phyloP scores from a whole-genome alignment of 164 flowering plant genomes.

The Macadamia tetraphylla region DNA sequence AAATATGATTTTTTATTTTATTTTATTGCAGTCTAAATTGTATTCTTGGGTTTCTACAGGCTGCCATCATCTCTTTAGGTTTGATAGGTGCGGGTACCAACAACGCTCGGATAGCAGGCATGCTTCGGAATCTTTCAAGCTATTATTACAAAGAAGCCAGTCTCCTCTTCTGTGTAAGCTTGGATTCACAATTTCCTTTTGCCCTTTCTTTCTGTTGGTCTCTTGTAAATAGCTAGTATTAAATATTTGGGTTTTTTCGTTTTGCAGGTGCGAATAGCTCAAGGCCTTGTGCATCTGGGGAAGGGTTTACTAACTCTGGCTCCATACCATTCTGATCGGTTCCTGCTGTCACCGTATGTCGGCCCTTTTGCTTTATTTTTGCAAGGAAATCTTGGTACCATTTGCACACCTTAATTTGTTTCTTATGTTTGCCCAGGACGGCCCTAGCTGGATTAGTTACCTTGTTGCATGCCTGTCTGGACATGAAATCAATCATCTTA shows the following conservation, averaged over 20 bases:
- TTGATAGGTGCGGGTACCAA: conserved; percentile 98
- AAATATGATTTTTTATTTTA: not conserved
- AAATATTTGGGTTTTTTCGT: conserved; percentile 5
- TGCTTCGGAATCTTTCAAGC: conserved; percentile 97
- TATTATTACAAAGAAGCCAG: conserved; percentile 96
- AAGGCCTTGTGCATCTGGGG: conserved; percentile 94
- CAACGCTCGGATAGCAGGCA: conserved; percentile 97
- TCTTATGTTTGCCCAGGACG: conserved; percentile 36
- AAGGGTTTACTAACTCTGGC: conserved; percentile 89
- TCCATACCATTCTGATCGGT: conserved; percentile 93
- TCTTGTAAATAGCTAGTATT: not conserved
- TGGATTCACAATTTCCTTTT: not conserved
- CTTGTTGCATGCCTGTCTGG: conserved; percentile 83
- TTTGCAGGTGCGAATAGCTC: conserved; percentile 92
- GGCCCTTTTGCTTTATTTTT: not conserved
- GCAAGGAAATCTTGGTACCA: not conserved
- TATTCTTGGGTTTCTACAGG: conserved; percentile 36
- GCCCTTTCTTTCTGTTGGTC: not conserved
- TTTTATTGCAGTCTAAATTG: not conserved
- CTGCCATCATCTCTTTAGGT: conserved; percentile 88
- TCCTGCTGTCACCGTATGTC: conserved; percentile 88
- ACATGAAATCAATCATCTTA: conserved; percentile 80
- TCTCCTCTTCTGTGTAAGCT: conserved; percentile 83
- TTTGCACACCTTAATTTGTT: too few species aligned
- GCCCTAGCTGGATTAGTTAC: conserved; percentile 85